Evolutionary conservation across 805 yeast genomes (phyloP), one percentile per base, ranked within the genome.

Genomic region (Maudiozyma saulgeensis): DNA sequence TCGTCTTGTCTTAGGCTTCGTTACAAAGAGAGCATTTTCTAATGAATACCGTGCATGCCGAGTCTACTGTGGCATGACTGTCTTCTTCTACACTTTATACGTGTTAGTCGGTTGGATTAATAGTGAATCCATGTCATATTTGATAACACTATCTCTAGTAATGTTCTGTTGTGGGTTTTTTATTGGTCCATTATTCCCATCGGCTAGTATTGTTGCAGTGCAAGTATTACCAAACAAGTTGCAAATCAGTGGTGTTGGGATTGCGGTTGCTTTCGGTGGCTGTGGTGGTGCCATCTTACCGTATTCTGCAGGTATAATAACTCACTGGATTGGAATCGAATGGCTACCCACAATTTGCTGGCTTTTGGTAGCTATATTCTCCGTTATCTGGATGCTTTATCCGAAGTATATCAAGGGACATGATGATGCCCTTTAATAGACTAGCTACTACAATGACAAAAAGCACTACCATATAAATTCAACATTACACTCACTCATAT

Each of bases 211-310:
- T 13, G 76, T 82, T 9, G 74, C 87, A 1, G 64, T 84, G 43
- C 78, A 80, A 48, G 68, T 80, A 2, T 62, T 87, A 41, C 95
- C 95, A 0, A 64, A 68, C 26, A 73, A 71, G 40, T 67, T 76
- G 47, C 84, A 84, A 47, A 77, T 84, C 9, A 66, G 79, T 16
- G 90, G 88, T 1, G 74, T 87, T 8, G 90, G 95, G 0, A 71
- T 84, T 48, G 78, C 84, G 19, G 81, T 89, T 49, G 89, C 93
- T 0, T 61, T 86, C 51, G 95, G 95, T 6, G 90, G 93, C 3
- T 79, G 82, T 15, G 96, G 95, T 1, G 85, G 84, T n/a, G 91
- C 95, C 0, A 73, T 78, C 0, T 53, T 86, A 6, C 93, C 95
- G 1, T 83, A 80, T 53, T 47, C 79, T 2, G 72, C 82, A 37